Conservation (phyloP, 768 basidiomycete genomes). For the Hemileccinum impolitum region DNA sequence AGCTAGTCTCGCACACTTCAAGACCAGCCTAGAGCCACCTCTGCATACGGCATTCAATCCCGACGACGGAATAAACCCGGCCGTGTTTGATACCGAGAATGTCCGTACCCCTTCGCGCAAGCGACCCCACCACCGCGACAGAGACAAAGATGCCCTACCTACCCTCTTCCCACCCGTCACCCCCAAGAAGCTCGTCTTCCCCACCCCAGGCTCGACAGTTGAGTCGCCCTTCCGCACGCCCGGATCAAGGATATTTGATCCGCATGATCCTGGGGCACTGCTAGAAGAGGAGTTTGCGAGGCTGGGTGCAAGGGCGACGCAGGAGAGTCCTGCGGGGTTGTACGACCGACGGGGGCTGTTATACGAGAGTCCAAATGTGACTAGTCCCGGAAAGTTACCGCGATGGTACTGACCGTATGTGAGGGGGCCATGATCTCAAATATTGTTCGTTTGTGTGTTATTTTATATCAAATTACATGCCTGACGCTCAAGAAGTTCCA, state of each 20-base stretch:
- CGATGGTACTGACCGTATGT: constrained; percentile 44
- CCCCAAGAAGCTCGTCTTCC: constrained; percentile 41
- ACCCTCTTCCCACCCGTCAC: constrained; percentile 37
- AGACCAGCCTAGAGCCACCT: constrained; percentile 64
- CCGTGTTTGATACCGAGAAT: constrained; percentile 35
- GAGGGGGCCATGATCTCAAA: neutral
- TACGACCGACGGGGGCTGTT: constrained; percentile 59
- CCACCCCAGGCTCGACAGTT: constrained; percentile 20
- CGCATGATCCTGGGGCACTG: constrained; percentile 64
- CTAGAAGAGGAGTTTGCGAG: constrained; percentile 72
- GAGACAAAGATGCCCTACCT: constrained; percentile 18
- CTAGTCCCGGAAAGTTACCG: constrained; percentile 53
- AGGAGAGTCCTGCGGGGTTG: constrained; percentile 64
- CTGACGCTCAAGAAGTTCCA: neutral
- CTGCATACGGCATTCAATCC: constrained; percentile 33
- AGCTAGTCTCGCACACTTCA: constrained; percentile 64
- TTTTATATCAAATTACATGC: too few relatives aligned
- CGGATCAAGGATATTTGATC: constrained; percentile 54
- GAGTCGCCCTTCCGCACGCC: constrained; percentile 52
- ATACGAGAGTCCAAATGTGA: constrained; percentile 70
- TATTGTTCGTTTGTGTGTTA: neutral
- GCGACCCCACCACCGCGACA: constrained; percentile 31
- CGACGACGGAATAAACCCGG: constrained; percentile 34
- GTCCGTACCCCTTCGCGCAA: constrained; percentile 46
- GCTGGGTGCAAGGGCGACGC: constrained; percentile 38